Base-by-base conservation (phyloP, 2,329 filamentous ascomycete genomes). In the Phialocephala sp. region DNA sequence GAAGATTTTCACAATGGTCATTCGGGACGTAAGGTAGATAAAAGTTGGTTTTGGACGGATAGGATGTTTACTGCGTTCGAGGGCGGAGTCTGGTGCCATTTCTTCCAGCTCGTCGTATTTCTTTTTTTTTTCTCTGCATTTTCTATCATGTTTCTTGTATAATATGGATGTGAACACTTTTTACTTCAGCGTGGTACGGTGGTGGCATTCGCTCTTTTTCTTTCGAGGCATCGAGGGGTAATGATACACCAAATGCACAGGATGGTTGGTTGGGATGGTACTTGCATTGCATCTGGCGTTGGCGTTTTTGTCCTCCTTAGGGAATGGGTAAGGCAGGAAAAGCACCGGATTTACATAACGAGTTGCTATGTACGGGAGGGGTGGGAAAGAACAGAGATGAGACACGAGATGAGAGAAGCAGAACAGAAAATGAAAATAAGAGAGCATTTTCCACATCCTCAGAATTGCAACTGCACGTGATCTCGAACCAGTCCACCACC, bases 281-380 rank as follows among this genome's bases (percentile, higher is more conserved):
- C n/a, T 62, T 64, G 66, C 66, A 68, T 68, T 68, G 66, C 66
- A 62, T 41, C 20, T 58, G 66, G 66, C 63, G 66, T 64, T 68
- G 36, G 41, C 41, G 36, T 56, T 58, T 50, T 37, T 11, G 35
- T 63, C 59, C 63, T 41, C 24, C 32, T 59, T 58, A 36, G n/a
- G 27, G 27, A 32, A 15, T 54, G 24, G 24, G 50, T 2, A 15
- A 35, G 24, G 27, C 3, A 12, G 50, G 24, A 32, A 50, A 18
- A 54, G 50, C 50, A 32, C 50, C 50, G 12, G 45, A 18, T 47
- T 12, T 41, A 50, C 58, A 59, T 32, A 32, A 32, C 47, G 18
- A 37, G 54, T 50, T 20, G 22, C 27, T 65, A 55, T 12, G 4
- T 37, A 2, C 24, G 45, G 45, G 1, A 50, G 45, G 9, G 41